Evolutionary conservation across 2,329 filamentous ascomycete genomes (phyloP), one percentile per base, ranked within the genome.

Genomic region (Pseudocercospora vitis): DNA sequence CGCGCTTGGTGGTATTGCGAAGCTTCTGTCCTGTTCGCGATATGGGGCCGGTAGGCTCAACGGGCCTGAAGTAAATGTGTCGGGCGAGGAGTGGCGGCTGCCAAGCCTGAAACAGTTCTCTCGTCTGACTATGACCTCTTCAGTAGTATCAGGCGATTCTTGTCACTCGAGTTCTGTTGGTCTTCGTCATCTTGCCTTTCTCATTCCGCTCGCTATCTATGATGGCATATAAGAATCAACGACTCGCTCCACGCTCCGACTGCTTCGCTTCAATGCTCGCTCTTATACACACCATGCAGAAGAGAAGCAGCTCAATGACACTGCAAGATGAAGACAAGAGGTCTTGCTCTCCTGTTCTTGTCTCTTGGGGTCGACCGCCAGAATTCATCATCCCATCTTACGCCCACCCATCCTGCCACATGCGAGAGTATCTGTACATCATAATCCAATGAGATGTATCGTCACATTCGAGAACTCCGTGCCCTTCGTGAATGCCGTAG

Each of bases 361-460:
- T 29, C 26, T 11, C 11, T 29, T n/a, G n/a, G n/a, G 26, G 26
- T 11, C 26, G 26, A 6, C 11, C 26, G 26, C 6, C 26, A 29
- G 6, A 7, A 11, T 29, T 11, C 26, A 7, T 29, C 26, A 29
- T 29, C 26, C 6, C 26, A n/a, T n/a, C n/a, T n/a, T n/a, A n/a
- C n/a, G n/a, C n/a, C 28, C 33, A 2, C n/a, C 37, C 37, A 9
- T 24, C 18, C n/a, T 21, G 37, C 37, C 37, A 21, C 37, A 42
- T 42, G 37, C 21, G 37, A 42, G 31, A 35, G 37, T 42, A 42
- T 42, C 37, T 42, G 37, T 42, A 42, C 37, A 42, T 42, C 37
- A 42, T 42, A 42, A 42, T 23, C 37, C 37, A 42, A 26, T 12
- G 37, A 14, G 37, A 42, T 42, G 37, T 21, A 42, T 37, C 12